Evolutionary conservation across 2,329 filamentous ascomycete species (phyloP).

Genomic region (Colletotrichum chrysophilum): DNA sequence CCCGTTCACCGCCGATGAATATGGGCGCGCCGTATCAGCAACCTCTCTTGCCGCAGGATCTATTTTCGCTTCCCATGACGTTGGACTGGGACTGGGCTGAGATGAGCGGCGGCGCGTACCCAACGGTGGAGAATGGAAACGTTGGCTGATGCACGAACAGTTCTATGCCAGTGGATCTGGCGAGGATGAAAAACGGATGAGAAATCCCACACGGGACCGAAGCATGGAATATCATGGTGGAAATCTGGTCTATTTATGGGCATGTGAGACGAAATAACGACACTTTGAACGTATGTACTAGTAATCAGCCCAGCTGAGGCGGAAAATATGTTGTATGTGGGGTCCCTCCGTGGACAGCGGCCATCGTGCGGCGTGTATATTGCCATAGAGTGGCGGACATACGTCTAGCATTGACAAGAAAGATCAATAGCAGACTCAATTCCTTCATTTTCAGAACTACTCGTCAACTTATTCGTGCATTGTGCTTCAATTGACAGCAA

Average conservation of each 20-base stretch:
- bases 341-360: background rate
- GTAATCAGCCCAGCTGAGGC: slow-evolving; percentile 4
- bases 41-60: slow-evolving; percentile 87
- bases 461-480: background rate
- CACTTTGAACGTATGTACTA: slow-evolving; percentile 11
- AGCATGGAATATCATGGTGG: background rate
- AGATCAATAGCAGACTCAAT: background rate
- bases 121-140: slow-evolving; percentile 67
- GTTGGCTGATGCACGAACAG: slow-evolving; percentile 36
- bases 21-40: slow-evolving; percentile 66
- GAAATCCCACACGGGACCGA: slow-evolving; percentile 5
- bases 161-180: background rate
- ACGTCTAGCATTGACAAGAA: background rate
- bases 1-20: slow-evolving; percentile 39
- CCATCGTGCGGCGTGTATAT: background rate
- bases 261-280: slow-evolving; percentile 15
- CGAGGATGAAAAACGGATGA: background rate
- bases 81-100: slow-evolving; percentile 86
- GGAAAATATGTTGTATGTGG: background rate
- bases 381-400: background rate
- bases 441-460: background rate
- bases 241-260: background rate
- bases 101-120: slow-evolving; percentile 70
- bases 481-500: background rate
- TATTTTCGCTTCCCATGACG: slow-evolving; percentile 96